Evolutionary conservation across 2,329 filamentous ascomycete genomes (phyloP).

Genomic region (Clonostachys rhizophaga): DNA sequence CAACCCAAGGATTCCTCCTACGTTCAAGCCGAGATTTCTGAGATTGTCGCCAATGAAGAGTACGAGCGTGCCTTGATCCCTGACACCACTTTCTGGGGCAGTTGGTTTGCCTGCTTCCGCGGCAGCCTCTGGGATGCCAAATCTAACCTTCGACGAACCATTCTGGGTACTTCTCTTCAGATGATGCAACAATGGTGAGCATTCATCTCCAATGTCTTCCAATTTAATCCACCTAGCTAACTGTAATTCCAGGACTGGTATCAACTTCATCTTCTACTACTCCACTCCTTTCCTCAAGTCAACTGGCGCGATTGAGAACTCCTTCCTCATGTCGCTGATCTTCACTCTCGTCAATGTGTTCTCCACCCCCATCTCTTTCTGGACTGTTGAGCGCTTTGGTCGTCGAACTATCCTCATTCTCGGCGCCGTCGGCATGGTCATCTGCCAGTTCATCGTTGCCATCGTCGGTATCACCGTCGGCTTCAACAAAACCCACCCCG

Average conservation of each 20-base stretch:
- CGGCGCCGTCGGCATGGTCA: slow-evolving; percentile 57
- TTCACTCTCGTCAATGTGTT: slow-evolving; percentile 29
- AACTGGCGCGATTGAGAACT: slow-evolving; percentile 23
- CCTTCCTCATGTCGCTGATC: slow-evolving; percentile 29
- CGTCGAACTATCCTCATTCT: slow-evolving; percentile 57
- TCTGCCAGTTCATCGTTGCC: slow-evolving; percentile 56
- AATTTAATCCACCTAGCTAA: no score
- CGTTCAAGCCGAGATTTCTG: slow-evolving; percentile 73
- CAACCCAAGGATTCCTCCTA: slow-evolving; percentile 69
- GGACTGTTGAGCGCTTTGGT: slow-evolving; percentile 31
- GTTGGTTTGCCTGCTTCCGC: slow-evolving; percentile 66
- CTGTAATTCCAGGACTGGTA: slow-evolving; percentile 2
- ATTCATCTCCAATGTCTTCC: no score
- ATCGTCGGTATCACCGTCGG: slow-evolving; percentile 46
- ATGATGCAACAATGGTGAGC: slow-evolving; percentile 69
- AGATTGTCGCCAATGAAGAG: slow-evolving; percentile 86
- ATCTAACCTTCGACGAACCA: slow-evolving; percentile 65
- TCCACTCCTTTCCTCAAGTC: slow-evolving; percentile 32
- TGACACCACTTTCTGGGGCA: slow-evolving; percentile 56
- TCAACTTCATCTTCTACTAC: slow-evolving; percentile 26
- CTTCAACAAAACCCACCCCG: slow-evolving; percentile 15
- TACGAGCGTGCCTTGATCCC: slow-evolving; percentile 72
- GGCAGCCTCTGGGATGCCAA: slow-evolving; percentile 59
- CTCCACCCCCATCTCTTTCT: slow-evolving; percentile 28
- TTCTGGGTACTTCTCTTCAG: slow-evolving; percentile 68